These are phyloP conservation scores for Calamus simplicifolius DNA, from an alignment of 176 grass and related monocot genomes.

Conservation along the genomic window DNA sequence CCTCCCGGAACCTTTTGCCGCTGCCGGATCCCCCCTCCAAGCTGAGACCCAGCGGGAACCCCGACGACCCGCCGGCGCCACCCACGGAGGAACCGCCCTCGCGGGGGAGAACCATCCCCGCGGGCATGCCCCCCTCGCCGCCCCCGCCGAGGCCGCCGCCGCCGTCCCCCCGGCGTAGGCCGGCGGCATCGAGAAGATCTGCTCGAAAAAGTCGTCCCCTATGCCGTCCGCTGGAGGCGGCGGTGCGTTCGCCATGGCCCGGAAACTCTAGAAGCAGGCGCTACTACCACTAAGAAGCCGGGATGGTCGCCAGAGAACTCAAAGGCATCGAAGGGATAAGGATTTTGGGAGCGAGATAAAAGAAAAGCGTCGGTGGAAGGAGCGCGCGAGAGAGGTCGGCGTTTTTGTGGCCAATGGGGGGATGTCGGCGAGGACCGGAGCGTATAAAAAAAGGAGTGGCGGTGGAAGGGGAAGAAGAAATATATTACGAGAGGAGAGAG, in stretches of 20 bases:
- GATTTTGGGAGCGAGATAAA: too few species aligned
- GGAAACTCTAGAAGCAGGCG: not conserved
- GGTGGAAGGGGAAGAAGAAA: too few species aligned
- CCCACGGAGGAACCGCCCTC: not conserved
- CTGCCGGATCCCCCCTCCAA: slow-evolving; percentile 27
- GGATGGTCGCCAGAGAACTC: too few species aligned
- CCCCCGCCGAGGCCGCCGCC: slow-evolving; percentile 31
- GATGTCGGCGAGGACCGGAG: too few species aligned
- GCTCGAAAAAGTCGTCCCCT: slow-evolving; percentile 78
- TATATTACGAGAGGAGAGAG: too few species aligned
- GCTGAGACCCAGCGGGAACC: slow-evolving; percentile 18
- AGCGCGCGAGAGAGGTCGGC: too few species aligned
- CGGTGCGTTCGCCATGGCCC: slow-evolving; percentile 52
- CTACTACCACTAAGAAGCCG: too few species aligned
- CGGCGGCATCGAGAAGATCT: slow-evolving; percentile 64
- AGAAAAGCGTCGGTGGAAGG: too few species aligned
- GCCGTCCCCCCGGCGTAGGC: slow-evolving; percentile 19
- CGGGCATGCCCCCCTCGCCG: not conserved
- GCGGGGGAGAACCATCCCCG: slow-evolving; percentile 7
- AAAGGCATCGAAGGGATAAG: too few species aligned
- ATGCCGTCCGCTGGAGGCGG: slow-evolving; percentile 37
- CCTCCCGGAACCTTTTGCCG: slow-evolving; percentile 47
- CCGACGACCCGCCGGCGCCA: too few species aligned
- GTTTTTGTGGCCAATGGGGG: too few species aligned
- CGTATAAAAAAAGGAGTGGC: too few species aligned